phyloP scores from a whole-genome alignment of 176 grass and related monocot genomes.

The Avena eriantha region DNA sequence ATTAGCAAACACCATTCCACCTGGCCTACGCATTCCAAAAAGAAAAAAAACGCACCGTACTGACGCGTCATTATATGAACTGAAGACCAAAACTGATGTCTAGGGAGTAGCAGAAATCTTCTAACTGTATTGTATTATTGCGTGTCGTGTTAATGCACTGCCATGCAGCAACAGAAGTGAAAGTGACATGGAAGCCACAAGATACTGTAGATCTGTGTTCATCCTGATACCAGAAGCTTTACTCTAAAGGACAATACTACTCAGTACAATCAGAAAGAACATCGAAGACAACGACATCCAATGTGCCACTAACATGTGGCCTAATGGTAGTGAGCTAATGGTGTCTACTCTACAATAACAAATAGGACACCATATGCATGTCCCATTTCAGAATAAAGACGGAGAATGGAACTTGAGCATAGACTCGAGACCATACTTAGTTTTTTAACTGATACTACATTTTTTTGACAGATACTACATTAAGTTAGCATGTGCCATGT shows the following conservation, averaged over 20 bases:
- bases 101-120: no score
- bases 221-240: neutral
- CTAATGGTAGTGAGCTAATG: neutral
- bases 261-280: neutral
- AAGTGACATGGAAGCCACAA: neutral
- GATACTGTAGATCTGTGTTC: neutral
- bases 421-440: neutral
- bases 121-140: no score
- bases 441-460: neutral
- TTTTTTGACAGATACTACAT: neutral
- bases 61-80: neutral
- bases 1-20: neutral
- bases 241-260: neutral
- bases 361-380: neutral
- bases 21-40: neutral
- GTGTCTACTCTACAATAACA: neutral
- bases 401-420: neutral
- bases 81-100: neutral
- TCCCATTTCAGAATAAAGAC: neutral
- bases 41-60: neutral
- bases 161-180: neutral
- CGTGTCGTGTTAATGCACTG: no score
- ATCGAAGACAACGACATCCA: neutral
- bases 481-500: neutral
- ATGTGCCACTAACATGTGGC: neutral